Conservation (phyloP, 345 rosid genomes). For the Pseudoturritis turrita region DNA sequence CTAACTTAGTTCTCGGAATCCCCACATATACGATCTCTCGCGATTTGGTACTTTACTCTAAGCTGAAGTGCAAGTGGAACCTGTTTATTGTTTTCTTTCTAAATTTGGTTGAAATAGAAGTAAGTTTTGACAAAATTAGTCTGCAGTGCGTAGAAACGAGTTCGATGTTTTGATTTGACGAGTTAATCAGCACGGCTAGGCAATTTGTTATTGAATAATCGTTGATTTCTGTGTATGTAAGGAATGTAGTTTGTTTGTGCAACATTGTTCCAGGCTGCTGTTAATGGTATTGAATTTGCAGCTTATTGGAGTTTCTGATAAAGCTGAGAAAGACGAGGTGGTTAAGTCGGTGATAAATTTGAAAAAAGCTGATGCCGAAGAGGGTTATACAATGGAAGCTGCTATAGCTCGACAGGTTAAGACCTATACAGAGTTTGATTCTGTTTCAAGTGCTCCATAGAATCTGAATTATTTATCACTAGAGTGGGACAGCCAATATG, state of each 20-base stretch:
- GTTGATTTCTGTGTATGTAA: not conserved
- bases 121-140: not conserved
- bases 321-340: conserved; percentile 92
- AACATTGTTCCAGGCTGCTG: not conserved
- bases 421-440: conserved; percentile 14
- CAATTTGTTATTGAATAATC: not conserved
- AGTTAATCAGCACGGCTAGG: not conserved
- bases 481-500: not conserved
- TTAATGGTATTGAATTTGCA: conserved; percentile 31
- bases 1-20: not conserved
- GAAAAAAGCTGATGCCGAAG: conserved; percentile 74
- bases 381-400: conserved; percentile 81
- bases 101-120: not conserved
- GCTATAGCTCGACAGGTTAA: conserved; percentile 72
- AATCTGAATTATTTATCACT: not conserved
- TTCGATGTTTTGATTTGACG: not conserved
- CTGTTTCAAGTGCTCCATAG: conserved; percentile 1
- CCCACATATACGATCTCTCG: not conserved
- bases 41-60: not conserved
- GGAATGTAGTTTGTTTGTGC: not conserved
- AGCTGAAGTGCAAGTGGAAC: not conserved
- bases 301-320: conserved; percentile 69
- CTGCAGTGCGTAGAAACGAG: not conserved
- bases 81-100: not conserved
- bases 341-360: conserved; percentile 75